These are phyloP conservation scores for Corylus avellana DNA, from an alignment of 306 rosid species.

Conservation along the genomic window DNA sequence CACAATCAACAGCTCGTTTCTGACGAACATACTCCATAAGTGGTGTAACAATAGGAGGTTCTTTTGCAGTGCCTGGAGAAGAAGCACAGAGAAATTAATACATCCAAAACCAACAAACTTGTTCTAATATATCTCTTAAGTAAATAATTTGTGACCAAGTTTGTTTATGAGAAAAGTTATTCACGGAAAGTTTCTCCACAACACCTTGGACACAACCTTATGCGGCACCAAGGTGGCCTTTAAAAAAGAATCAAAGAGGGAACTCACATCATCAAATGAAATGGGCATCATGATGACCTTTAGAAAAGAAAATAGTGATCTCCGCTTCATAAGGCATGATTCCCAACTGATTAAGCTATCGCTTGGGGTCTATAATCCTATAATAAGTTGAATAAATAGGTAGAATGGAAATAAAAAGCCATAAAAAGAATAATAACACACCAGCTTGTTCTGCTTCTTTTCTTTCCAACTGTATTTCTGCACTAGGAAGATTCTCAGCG, in stretches of 20 bases:
- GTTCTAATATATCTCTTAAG: constrained; percentile 13
- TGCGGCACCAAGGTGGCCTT: neutral
- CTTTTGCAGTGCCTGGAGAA: constrained; percentile 74
- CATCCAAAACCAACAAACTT: constrained; percentile 2
- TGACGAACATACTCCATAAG: constrained; percentile 92
- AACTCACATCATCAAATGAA: constrained; percentile 5
- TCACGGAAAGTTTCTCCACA: neutral
- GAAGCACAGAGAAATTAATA: constrained; percentile 18
- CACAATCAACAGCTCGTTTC: constrained; percentile 63
- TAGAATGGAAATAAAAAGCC: neutral
- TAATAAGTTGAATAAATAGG: neutral
- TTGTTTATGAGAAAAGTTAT: neutral
- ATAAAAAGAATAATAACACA: constrained; percentile 44
- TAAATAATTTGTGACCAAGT: neutral
- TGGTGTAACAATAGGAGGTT: constrained; percentile 75
- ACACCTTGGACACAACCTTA: constrained; percentile 11
- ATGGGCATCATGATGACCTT: neutral
- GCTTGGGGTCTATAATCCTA: neutral
- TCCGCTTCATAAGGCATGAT: too few relatives aligned
- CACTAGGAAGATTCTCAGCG: constrained; percentile 94
- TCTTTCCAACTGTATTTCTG: constrained; percentile 96
- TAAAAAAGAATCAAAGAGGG: neutral
- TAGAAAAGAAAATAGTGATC: neutral
- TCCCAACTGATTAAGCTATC: too few relatives aligned
- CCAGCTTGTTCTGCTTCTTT: constrained; percentile 97